phyloP scores from a whole-genome alignment of 805 yeast genomes.

The Suhomyces sp. region DNA sequence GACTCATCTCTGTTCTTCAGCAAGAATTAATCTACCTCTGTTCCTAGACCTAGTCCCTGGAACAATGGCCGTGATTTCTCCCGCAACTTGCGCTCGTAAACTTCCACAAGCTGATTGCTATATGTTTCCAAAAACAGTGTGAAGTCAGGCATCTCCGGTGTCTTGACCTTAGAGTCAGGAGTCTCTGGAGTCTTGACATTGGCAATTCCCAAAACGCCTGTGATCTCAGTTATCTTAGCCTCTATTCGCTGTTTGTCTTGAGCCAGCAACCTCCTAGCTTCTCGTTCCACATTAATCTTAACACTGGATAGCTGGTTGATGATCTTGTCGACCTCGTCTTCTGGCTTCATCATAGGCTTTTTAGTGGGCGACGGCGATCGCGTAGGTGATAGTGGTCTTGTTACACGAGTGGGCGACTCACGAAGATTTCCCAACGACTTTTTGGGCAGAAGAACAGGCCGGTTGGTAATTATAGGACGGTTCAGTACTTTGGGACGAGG shows the following conservation, averaged over 20 bases:
- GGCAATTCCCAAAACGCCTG: background rate
- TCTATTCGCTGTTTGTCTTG: background rate
- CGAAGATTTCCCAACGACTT: background rate
- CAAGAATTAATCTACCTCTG: background rate
- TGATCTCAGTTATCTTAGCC: background rate
- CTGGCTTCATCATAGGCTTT: constrained; percentile 2
- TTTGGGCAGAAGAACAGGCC: constrained; percentile 6
- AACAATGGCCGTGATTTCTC: background rate
- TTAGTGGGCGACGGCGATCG: constrained; percentile 3
- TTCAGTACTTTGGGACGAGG: constrained; percentile 4
- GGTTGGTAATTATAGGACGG: constrained; percentile 2
- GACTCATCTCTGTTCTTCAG: background rate
- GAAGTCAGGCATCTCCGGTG: background rate
- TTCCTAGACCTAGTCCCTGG: background rate
- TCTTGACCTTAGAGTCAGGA: background rate
- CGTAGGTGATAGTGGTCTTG: constrained; percentile 6
- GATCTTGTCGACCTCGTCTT: background rate
- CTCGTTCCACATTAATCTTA: background rate
- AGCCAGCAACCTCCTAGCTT: background rate
- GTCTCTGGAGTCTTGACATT: background rate
- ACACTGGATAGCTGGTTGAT: background rate
- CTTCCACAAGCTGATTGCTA: constrained; percentile 33
- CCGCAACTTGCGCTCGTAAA: constrained; percentile 24
- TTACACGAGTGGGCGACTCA: constrained; percentile 1
- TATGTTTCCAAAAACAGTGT: constrained; percentile 32